A percentile compares a stretch with the other conserved stretches of the same genome.
phyloP scores from a whole-genome alignment of 257 asterid species.

The Henckelia pumila region DNA sequence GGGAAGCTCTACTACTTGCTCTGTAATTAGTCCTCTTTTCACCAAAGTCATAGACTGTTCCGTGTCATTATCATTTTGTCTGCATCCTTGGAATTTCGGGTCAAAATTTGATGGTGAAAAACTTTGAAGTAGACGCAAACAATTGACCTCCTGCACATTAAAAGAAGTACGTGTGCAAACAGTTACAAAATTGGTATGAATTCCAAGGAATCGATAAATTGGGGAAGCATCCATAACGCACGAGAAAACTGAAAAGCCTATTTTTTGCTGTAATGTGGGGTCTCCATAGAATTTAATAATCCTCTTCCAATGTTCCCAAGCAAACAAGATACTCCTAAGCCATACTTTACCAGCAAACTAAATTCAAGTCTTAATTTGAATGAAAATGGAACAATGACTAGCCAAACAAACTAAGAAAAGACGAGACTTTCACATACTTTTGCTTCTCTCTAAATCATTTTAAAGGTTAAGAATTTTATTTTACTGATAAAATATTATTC shows the following conservation, averaged over 20 bases:
- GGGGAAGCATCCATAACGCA: too few relatives aligned
- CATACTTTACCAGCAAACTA: neutral
- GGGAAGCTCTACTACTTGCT: constrained; percentile 84
- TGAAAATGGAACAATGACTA: neutral
- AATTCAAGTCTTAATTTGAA: neutral
- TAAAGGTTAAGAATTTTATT: neutral
- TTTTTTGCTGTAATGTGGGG: too few relatives aligned
- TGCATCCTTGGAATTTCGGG: constrained; percentile 47
- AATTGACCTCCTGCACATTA: constrained; percentile 59
- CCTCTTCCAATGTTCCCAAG: constrained; percentile 2
- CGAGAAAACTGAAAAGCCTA: too few relatives aligned
- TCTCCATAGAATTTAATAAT: too few relatives aligned
- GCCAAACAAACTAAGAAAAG: constrained; percentile 8
- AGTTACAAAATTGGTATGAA: neutral
- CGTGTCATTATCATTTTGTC: constrained; percentile 36
- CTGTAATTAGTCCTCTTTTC: constrained; percentile 71
- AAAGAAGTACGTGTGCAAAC: constrained; percentile 16
- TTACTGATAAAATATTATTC: constrained; percentile 10
- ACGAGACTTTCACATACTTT: neutral
- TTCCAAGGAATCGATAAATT: neutral
- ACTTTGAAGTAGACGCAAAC: constrained; percentile 73
- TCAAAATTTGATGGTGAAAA: constrained; percentile 74
- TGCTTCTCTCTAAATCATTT: neutral
- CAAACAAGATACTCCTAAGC: neutral
- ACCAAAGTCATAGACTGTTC: constrained; percentile 44